Conservation (phyloP, 306 rosid genomes). For the Cucurbita ficifolia region DNA sequence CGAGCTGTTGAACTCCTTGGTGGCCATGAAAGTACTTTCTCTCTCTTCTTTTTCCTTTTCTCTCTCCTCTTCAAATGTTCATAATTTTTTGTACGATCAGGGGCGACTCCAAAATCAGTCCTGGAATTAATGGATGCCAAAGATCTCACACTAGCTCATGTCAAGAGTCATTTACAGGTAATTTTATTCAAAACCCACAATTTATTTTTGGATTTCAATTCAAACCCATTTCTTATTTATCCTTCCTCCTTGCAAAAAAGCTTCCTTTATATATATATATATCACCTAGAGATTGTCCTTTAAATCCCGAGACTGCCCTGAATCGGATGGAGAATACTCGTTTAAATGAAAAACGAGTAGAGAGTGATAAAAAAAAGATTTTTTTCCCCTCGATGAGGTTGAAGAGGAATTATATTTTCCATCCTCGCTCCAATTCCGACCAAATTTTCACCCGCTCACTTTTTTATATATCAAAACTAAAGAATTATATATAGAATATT, state of each 20-base stretch:
- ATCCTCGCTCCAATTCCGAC: too few relatives aligned
- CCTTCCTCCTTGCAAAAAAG: not conserved
- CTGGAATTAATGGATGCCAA: constrained; percentile 92
- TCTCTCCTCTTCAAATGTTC: not conserved
- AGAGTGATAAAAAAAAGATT: too few relatives aligned
- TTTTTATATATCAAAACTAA: too few relatives aligned
- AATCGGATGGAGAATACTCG: too few relatives aligned
- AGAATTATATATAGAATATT: too few relatives aligned
- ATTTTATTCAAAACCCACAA: not conserved
- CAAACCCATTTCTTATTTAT: not conserved
- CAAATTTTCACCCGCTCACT: too few relatives aligned
- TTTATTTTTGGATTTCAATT: not conserved
- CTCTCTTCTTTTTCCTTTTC: not conserved
- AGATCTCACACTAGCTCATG: constrained; percentile 94
- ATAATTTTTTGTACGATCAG: constrained; percentile 12
- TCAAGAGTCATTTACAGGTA: constrained; percentile 97
- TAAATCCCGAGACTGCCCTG: too few relatives aligned
- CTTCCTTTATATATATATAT: not conserved
- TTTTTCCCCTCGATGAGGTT: too few relatives aligned
- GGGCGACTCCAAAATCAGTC: constrained; percentile 91
- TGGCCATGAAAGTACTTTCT: constrained; percentile 72
- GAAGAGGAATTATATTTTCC: too few relatives aligned
- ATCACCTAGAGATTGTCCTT: too few relatives aligned
- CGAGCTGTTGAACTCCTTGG: constrained; percentile 91
- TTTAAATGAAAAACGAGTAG: too few relatives aligned